Evolutionary conservation across 306 rosid species (phyloP), one percentile per base, ranked within the genome.

Genomic region (Rubus parviflorus): DNA sequence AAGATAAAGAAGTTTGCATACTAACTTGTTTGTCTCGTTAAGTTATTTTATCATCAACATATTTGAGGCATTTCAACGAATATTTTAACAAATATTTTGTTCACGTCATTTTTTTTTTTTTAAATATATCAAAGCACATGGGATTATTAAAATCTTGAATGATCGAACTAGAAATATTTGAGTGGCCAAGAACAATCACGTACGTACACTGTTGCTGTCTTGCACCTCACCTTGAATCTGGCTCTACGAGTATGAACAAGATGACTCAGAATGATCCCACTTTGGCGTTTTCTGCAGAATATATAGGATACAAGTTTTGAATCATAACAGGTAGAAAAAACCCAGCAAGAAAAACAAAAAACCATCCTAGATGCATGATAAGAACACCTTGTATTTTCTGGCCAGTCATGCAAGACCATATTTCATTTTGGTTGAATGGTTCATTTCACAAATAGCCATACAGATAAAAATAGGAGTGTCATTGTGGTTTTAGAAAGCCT

Each of bases 201-300:
- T 30, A 30, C 35, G 35, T 30, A 47, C 15, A 13, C 52, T 10
- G 1, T 47, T 47, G 17, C 35, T 30, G 30, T 25, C 35, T 30
- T 30, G 52, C 12, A 47, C 52, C 17, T 12, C 13, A 47, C 52
- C 52, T 47, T 47, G 12, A 47, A 12, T 47, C 49, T 46, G 49
- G 3, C 13, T 14, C 49, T 11, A 46, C 52, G 52, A 47, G 16
- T n/a, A 6, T 54, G 76, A 20, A n/a, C 16, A 14, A 54, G 12
- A 12, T 20, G 25, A 72, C 48, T 20, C 4, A 56, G 13, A 72
- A 54, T 23, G 40, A 73, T 54, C 46, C 66, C 66, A 40, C 14
- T 52, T 11, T 52, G 75, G 63, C 64, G n/a, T 72, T 38, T 38
- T 54, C 61, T 35, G 75, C 48, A 71, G 17, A 19, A 51, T 17